Evolutionary conservation across 495 filamentous ascomycete species (phyloP).

Genomic region (Aspergillus steynii): DNA sequence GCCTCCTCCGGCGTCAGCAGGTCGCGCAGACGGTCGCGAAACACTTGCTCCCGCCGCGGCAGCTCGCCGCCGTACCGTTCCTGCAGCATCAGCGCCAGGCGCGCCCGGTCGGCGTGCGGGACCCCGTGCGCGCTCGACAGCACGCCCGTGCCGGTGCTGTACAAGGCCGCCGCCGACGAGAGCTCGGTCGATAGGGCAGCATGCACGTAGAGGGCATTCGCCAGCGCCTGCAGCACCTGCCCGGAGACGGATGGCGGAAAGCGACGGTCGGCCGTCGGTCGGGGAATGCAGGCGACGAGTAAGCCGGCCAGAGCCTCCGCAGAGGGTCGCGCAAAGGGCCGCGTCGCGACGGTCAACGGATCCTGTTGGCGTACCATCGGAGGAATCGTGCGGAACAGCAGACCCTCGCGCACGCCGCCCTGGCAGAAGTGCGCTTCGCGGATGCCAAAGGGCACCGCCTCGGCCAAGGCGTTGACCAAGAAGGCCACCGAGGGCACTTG

Average conservation of each 20-base stretch:
- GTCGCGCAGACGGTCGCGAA: conserved; percentile 47
- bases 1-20: conserved; percentile 46
- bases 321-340: conserved; percentile 47
- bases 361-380: conserved; percentile 58
- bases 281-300: conserved; percentile 47
- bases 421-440: conserved; percentile 77
- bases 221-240: conserved; percentile 50
- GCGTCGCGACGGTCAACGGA: conserved; percentile 64
- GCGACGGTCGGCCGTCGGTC: conserved; percentile 19
- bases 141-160: conserved; percentile 67
- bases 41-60: conserved; percentile 48
- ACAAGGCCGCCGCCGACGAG: conserved; percentile 66
- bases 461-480: conserved; percentile 69
- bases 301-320: conserved; percentile 38
- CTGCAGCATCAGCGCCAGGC: conserved; percentile 72
- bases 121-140: conserved; percentile 69
- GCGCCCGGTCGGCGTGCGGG: conserved; percentile 66
- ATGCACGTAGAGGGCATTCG: conserved; percentile 56
- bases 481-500: conserved; percentile 86
- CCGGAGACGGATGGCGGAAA: conserved; percentile 40
- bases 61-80: conserved; percentile 75
- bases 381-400: conserved; percentile 65
- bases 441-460: conserved; percentile 65
- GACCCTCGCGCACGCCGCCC: conserved; percentile 83
- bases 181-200: conserved; percentile 48